Conservation (phyloP, 2,329 filamentous ascomycete genomes). For the Alternaria gaisen region DNA sequence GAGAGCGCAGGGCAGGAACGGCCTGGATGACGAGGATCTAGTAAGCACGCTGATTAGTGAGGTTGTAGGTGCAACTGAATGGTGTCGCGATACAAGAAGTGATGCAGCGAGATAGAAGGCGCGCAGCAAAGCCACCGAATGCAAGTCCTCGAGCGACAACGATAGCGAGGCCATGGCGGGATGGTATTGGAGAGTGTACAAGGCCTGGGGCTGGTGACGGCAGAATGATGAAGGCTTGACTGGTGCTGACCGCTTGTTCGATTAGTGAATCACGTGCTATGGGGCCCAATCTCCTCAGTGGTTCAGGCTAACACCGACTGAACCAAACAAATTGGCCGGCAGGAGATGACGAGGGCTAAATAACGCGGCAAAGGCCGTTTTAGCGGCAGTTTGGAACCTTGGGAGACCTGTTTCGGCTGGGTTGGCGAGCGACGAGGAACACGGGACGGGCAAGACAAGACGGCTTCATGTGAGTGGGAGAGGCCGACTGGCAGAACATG, state of each 20-base stretch:
- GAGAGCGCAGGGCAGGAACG: constrained; percentile 60
- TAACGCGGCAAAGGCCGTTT: constrained; percentile 13
- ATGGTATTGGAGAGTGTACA: constrained; percentile 3
- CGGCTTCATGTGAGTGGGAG: constrained; percentile 1
- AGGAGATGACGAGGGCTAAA: constrained; percentile 5
- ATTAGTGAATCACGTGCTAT: not conserved
- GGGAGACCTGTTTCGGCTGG: constrained; percentile 6
- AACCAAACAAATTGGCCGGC: not conserved
- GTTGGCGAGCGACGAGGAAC: constrained; percentile 5
- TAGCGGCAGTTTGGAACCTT: constrained; percentile 13
- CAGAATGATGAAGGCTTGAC: constrained; percentile 22
- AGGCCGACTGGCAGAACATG: not conserved
- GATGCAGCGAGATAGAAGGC: constrained; percentile 50
- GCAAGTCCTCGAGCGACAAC: constrained; percentile 15
- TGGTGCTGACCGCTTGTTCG: constrained; percentile 10
- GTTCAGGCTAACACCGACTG: not conserved
- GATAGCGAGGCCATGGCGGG: not conserved
- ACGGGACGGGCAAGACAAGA: constrained; percentile 5
- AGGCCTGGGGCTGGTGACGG: constrained; percentile 19
- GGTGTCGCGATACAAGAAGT: constrained; percentile 51
- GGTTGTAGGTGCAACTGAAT: constrained; percentile 22
- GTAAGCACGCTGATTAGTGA: constrained; percentile 42
- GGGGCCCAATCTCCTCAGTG: not conserved
- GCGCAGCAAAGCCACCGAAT: constrained; percentile 41
- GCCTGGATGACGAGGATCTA: constrained; percentile 62